A percentile compares a stretch with the other conserved stretches of the same genome.
These are phyloP conservation scores for Fusarium vanettenii DNA, from an alignment of 2,329 filamentous ascomycete species.

Conservation along the genomic window DNA sequence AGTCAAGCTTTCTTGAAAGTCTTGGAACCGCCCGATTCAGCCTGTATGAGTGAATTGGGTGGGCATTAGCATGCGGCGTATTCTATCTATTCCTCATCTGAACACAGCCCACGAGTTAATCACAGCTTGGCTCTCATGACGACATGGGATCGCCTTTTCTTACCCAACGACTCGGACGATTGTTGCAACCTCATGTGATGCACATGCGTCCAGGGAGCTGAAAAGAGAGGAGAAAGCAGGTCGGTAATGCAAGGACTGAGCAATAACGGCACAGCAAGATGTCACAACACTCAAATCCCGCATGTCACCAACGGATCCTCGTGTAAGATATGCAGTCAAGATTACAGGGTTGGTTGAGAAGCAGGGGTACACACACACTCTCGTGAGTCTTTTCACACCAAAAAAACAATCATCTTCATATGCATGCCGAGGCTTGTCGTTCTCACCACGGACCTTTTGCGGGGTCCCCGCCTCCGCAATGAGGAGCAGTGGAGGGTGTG, in stretches of 20 bases:
- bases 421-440: conserved; percentile 41
- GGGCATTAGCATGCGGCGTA: neutral
- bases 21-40: neutral
- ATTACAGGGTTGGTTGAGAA: neutral
- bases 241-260: neutral
- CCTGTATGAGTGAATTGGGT: neutral
- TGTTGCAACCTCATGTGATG: neutral
- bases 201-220: neutral
- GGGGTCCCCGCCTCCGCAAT: conserved; percentile 7
- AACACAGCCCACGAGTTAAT: conserved; percentile 8
- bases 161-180: neutral
- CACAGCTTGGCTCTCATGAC: neutral
- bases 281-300: conserved; percentile 3
- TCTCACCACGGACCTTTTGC: conserved; percentile 20
- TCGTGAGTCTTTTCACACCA: neutral
- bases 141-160: neutral
- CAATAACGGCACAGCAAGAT: conserved; percentile 1
- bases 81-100: conserved; percentile 20
- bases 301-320: neutral
- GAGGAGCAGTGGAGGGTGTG: neutral
- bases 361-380: neutral
- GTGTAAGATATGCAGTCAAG: neutral
- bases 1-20: neutral
- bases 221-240: neutral
- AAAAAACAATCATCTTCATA: conserved; percentile 32